Evolutionary conservation across 1,284 basidiomycete genomes (phyloP).

Genomic region (Hemileia vastatrix): DNA sequence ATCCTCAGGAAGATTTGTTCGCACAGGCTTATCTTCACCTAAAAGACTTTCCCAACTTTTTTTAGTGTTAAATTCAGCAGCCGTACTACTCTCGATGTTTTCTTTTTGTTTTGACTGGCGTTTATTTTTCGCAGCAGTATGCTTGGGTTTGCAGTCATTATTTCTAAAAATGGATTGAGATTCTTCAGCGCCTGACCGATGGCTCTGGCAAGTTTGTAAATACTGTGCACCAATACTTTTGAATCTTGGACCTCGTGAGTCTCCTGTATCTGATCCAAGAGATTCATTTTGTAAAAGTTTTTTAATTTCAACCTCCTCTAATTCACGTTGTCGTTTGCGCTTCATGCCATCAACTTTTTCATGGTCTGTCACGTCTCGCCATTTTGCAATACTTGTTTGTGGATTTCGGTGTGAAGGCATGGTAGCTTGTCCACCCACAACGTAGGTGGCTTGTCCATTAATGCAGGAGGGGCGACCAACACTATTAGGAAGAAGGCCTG

Average conservation of each 20-base stretch:
- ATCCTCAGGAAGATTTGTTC: background rate
- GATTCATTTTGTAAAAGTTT: background rate
- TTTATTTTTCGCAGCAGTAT: background rate
- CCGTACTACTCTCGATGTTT: too few relatives aligned
- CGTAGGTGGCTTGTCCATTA: conserved; percentile 15
- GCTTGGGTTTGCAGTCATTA: background rate
- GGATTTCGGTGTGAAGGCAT: background rate
- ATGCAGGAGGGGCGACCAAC: conserved; percentile 2
- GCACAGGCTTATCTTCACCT: background rate
- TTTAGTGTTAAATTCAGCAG: too few relatives aligned
- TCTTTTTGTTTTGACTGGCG: background rate
- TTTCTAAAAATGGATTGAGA: too few relatives aligned
- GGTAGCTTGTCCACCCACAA: background rate
- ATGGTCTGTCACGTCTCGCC: background rate
- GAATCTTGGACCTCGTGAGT: background rate
- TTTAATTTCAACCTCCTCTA: conserved; percentile 4
- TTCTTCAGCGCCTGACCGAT: too few relatives aligned
- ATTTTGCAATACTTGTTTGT: background rate
- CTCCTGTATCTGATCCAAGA: background rate
- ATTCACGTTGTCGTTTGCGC: conserved; percentile 3
- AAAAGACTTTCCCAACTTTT: background rate
- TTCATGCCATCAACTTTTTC: conserved; percentile 16
- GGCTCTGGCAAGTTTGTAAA: background rate
- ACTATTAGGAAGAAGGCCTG: conserved; percentile 3
- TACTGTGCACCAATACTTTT: background rate